These are phyloP conservation scores for Aquilaria malaccensis DNA, from an alignment of 345 rosid genomes.

Conservation along the genomic window DNA sequence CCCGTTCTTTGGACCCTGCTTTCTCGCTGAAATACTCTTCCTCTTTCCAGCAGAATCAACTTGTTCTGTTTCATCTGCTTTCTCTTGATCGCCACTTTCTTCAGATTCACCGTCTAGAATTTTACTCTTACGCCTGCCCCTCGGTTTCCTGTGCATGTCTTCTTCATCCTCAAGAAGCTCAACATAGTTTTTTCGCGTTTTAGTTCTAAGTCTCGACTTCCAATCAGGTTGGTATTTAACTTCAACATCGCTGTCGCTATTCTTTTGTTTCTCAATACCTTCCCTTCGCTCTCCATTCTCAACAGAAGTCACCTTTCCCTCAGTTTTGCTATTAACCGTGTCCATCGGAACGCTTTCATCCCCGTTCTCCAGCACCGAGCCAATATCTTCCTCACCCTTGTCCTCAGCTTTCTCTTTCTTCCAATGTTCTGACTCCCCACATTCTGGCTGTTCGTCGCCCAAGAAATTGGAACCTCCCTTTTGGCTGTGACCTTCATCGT, in stretches of 20 bases:
- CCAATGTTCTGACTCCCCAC: neutral
- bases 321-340: neutral
- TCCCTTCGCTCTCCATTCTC: neutral
- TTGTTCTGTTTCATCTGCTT: neutral
- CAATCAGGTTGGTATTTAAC: neutral
- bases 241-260: neutral
- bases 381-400: neutral
- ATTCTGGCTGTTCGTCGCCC: neutral
- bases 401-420: neutral
- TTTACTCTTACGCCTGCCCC: neutral
- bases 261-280: no score
- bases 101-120: neutral
- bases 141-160: neutral
- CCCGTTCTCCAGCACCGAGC: neutral
- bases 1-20: conserved; percentile 1
- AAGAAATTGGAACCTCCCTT: neutral
- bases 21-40: neutral
- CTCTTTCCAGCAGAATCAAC: neutral
- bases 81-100: neutral
- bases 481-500: neutral
- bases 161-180: no score
- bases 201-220: no score
- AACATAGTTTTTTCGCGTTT: no score
- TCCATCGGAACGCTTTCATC: neutral
- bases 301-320: neutral